Conservation (phyloP, 441 rosid genomes). For the Codiaeum variegatum region DNA sequence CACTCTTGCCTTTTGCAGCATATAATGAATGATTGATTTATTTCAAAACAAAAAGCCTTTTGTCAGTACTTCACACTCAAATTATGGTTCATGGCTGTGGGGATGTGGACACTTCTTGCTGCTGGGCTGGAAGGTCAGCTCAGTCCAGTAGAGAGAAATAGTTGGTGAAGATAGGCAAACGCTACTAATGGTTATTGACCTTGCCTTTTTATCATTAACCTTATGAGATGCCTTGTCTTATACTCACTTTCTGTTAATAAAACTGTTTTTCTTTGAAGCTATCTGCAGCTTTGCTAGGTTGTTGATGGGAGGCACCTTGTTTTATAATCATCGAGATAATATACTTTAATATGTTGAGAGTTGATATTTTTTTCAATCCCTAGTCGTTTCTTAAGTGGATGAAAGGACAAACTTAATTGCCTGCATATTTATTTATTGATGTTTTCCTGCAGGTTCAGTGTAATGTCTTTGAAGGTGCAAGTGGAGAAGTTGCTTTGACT, state of each 20-base stretch:
- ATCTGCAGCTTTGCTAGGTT: neutral
- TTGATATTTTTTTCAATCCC: neutral
- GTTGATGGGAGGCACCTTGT: neutral
- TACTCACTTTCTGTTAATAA: neutral
- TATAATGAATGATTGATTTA: neutral
- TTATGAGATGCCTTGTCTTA: neutral
- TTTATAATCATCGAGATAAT: neutral
- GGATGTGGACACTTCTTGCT: neutral
- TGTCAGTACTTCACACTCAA: neutral
- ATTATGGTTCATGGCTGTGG: neutral
- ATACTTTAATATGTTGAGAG: neutral
- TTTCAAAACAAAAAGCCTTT: neutral
- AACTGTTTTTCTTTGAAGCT: neutral
- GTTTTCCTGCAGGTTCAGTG: conserved; percentile 69
- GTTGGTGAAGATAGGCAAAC: neutral
- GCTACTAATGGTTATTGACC: neutral
- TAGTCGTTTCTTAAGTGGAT: neutral
- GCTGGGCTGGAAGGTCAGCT: neutral
- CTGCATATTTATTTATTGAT: conserved; percentile 22
- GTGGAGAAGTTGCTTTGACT: conserved; percentile 81
- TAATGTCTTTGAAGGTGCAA: conserved; percentile 84
- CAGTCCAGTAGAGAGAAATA: neutral
- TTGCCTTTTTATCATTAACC: conserved; percentile 6
- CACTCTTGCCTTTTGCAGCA: neutral
- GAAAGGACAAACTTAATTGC: conserved; percentile 2